These are phyloP conservation scores for Dictyostelium citrinum DNA, from an alignment of 78 protist species.

Conservation along the genomic window DNA sequence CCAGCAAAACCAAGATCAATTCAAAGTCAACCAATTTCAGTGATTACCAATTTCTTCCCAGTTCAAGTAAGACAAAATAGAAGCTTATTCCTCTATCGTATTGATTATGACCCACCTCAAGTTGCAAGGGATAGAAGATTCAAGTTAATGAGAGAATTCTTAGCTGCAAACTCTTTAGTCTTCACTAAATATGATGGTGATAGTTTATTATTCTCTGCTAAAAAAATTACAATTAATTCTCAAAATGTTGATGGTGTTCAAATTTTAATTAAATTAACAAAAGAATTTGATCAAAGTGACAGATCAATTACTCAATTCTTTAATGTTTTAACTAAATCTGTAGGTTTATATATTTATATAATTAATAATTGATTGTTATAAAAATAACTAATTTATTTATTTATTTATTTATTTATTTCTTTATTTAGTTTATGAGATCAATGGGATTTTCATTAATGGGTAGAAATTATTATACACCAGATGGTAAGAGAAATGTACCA, in stretches of 20 bases:
- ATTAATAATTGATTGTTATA: too few relatives aligned
- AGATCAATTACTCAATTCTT: background rate
- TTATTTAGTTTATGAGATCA: background rate
- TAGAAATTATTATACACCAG: constrained; percentile 25
- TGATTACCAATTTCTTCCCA: constrained; percentile 12
- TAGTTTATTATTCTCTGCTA: background rate
- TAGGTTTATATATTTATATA: background rate
- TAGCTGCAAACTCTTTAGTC: background rate
- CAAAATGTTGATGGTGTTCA: background rate
- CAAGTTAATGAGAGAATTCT: background rate
- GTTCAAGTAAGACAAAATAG: background rate
- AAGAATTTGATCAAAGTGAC: background rate
- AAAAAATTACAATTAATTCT: background rate
- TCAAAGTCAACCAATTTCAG: background rate
- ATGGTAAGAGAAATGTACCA: background rate
- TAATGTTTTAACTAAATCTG: background rate
- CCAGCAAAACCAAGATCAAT: background rate
- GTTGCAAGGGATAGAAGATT: background rate
- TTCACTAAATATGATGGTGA: background rate
- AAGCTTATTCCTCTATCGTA: background rate
- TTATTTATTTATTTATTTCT: background rate
- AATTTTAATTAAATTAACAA: background rate
- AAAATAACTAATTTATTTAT: too few relatives aligned
- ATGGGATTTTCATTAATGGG: constrained; percentile 29
- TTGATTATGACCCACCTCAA: constrained; percentile 8